phyloP scores from a whole-genome alignment of 129 eudicot species.

The Lactuca sativa region DNA sequence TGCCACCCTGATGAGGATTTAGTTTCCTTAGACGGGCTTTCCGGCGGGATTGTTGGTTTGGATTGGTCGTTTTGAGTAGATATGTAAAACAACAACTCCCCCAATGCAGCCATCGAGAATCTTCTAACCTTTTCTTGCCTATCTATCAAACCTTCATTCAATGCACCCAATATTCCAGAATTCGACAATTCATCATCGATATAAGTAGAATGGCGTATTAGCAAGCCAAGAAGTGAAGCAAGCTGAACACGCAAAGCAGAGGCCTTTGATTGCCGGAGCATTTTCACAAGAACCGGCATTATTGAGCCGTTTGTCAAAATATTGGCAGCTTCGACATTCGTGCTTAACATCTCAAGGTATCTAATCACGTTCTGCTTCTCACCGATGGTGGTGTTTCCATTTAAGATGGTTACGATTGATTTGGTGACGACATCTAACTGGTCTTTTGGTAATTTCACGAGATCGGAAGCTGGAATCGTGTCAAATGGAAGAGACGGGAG shows the following conservation, averaged over 20 bases:
- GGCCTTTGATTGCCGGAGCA: conserved; percentile 88
- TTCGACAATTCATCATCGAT: conserved; percentile 77
- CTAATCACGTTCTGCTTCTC: conserved; percentile 86
- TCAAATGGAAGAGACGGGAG: conserved; percentile 78
- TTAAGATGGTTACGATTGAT: conserved; percentile 53
- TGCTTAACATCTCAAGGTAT: conserved; percentile 88
- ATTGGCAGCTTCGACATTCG: conserved; percentile 87
- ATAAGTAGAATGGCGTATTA: conserved; percentile 86
- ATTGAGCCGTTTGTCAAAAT: conserved; percentile 86
- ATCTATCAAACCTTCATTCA: conserved; percentile 87
- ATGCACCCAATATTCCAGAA: conserved; percentile 77
- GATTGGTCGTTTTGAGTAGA: conserved; percentile 82
- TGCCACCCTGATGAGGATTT: conserved; percentile 86
- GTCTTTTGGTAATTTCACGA: conserved; percentile 66
- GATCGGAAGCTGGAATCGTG: conserved; percentile 59
- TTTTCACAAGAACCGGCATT: conserved; percentile 80
- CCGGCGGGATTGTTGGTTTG: conserved; percentile 51
- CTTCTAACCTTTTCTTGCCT: conserved; percentile 96
- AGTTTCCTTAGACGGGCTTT: conserved; percentile 77
- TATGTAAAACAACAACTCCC: conserved; percentile 89
- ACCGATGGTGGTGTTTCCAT: conserved; percentile 57
- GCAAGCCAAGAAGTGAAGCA: conserved; percentile 79
- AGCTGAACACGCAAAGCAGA: conserved; percentile 80
- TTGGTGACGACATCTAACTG: conserved; percentile 55
- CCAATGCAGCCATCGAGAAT: conserved; percentile 96